Evolutionary conservation across 2,329 filamentous ascomycete species (phyloP).

Genomic region (Aspergillus ochraceoroseus): DNA sequence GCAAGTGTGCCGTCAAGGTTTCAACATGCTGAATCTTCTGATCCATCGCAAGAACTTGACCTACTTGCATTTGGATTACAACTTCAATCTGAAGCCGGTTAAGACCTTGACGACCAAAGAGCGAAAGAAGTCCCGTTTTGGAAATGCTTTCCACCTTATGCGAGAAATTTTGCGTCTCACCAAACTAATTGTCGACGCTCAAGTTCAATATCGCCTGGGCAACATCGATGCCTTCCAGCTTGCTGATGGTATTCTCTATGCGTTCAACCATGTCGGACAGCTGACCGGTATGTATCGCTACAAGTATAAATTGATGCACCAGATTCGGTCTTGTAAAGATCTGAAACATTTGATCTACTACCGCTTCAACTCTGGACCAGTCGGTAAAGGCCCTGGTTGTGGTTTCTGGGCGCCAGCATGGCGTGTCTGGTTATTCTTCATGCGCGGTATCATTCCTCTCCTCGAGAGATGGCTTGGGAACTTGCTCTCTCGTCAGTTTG

Average conservation of each 20-base stretch:
- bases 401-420: constrained; percentile 99
- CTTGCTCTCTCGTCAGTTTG: constrained; percentile 91
- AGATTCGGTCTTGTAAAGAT: constrained; percentile 98
- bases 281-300: constrained; percentile 99
- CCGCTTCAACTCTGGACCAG: constrained; percentile 92
- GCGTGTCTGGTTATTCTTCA: constrained; percentile 99
- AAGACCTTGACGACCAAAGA: constrained; percentile 98
- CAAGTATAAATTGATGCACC: constrained; percentile 99
- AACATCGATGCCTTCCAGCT: constrained; percentile 99
- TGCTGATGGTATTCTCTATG: constrained; percentile 96
- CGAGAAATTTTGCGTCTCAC: constrained; percentile 92
- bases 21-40: constrained; percentile 97
- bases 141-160: constrained; percentile 99
- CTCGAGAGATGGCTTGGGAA: constrained; percentile 97
- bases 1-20: constrained; percentile 95
- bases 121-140: constrained; percentile 97
- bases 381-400: constrained; percentile 95
- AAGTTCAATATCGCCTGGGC: constrained; percentile 93
- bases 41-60: constrained; percentile 98
- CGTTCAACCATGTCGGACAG: constrained; percentile 98
- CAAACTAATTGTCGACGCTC: constrained; percentile 96
- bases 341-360: constrained; percentile 99
- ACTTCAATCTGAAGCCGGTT: constrained; percentile 98
- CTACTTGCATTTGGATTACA: constrained; percentile 97
- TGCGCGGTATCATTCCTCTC: constrained; percentile 94